phyloP scores from a whole-genome alignment of 129 eudicot species.

The Flaveria ramosissima region DNA sequence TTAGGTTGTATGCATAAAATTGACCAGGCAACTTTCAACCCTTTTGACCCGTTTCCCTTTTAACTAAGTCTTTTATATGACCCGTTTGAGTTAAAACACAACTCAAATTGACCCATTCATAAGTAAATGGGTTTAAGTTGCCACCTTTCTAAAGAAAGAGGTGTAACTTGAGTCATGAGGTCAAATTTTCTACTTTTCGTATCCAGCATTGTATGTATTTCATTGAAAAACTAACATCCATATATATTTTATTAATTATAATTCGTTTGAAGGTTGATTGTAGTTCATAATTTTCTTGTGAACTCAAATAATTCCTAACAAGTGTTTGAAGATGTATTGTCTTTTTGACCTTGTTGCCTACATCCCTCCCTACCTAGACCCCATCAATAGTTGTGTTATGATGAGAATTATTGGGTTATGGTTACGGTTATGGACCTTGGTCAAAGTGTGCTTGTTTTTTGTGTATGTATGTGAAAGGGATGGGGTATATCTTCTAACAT shows the following conservation, averaged over 20 bases:
- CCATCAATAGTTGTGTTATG: too few species aligned
- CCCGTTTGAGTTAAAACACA: background rate
- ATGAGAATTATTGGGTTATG: too few species aligned
- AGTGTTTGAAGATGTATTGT: background rate
- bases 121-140: background rate
- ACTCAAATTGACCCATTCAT: background rate
- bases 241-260: background rate
- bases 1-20: slow-evolving; percentile 1
- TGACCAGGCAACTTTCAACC: background rate
- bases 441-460: background rate
- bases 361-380: too few species aligned
- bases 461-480: background rate
- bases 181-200: background rate
- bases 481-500: slow-evolving; percentile 8
- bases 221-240: background rate
- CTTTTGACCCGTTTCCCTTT: background rate
- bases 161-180: background rate
- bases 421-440: background rate
- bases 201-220: background rate
- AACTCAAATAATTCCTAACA: background rate
- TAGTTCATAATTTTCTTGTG: background rate
- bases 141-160: background rate
- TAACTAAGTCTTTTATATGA: background rate
- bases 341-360: background rate
- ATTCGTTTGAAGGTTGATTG: background rate